Base-by-base conservation (phyloP, 148 eudicot species). In the Fagopyrum tataricum region DNA sequence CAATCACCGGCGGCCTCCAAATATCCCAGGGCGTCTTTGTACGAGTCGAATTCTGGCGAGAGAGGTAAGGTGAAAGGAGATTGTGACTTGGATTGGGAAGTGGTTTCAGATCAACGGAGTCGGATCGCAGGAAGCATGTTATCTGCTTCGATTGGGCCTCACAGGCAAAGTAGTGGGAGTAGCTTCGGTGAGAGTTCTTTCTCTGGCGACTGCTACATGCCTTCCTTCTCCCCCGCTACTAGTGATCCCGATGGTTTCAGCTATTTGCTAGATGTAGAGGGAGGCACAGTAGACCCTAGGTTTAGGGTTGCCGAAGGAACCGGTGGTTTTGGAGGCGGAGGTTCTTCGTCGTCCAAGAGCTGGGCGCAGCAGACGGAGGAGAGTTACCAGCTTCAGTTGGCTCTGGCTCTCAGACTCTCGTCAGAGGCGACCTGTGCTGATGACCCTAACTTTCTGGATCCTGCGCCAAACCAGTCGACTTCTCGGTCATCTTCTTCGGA, bases 311-410 rank as follows among this genome's bases (percentile, higher is more conserved):
- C 5, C 76, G 78, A 74, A 21, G 91, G 37, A 3, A 31, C 1
- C 37, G 0, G 37, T 31, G 37, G 0, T 31, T 31, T 31, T 31
- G 1, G 37, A 31, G 37, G 81, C 0, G 89, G 83, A 14, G 84
- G 84, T 6, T 81, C 82, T 51, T 82, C 76, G 40, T 75, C 86
- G 70, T 86, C 92, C 8, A 93, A 90, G 79, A 93, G 96, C 77
- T 93, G 96, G 98, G 96, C 96, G 72, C 98, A 89, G 82, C 96
- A 90, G 84, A 93, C 98, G 78, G 91, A 90, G 82, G 98, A 93
- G 85, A 90, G 98, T 56, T 93, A 93, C 67, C 96, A 88, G 76
- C 67, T 93, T 84, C 98, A 93, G 80, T 77, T 90, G 79, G 93
- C 96, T 3, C 76, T 93, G 85, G 98, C 98, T 21, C 76, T 93